Evolutionary conservation across 2,329 filamentous ascomycete species (phyloP), one percentile per base, ranked within the genome.

Genomic region (Verticillium klebahnii): DNA sequence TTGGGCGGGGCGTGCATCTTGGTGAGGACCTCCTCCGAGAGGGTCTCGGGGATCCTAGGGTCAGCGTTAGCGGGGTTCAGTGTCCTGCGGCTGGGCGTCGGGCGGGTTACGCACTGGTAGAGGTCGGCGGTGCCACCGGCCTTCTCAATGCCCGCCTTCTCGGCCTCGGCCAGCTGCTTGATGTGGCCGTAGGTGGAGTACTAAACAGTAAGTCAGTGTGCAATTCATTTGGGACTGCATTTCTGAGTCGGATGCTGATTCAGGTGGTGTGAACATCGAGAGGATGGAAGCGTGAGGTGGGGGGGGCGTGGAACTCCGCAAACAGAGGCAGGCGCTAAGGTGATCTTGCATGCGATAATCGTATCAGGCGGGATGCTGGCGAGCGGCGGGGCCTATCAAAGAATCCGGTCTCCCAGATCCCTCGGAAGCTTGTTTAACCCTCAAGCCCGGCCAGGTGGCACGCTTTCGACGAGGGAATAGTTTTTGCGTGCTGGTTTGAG

Each of bases 111-210:
- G 65, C 80, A 89, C 88, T 96, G 93, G 86, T 82, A 97, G 73
- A 98, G 74, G 71, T 94, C 90, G 77, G 82, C 92, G 55, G 82
- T 80, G 67, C 93, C 93, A 67, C 95, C 95, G 66, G 92, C 93
- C 72, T 89, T 87, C 80, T 93, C 89, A 72, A 97, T 91, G 74
- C 95, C 95, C 72, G 85, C 87, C 84, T 93, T 91, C 83, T 98
- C 93, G 66, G 93, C 92, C 77, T 95, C 88, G 71, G 94, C 95
- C 70, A 97, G 77, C 74, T 88, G 80, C 78, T 84, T 81, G 78
- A 97, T 89, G 80, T 97, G 93, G 79, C 95, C 94, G 80, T 95
- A 96, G 86, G 93, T 91, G 68, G 92, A 96, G 82, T 96, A 96
- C 91, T 95, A 65, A 37, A n/a, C 2, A 50, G 19, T 32, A 34